Percentiles rank a stretch among this genome's conserved stretches.
These are phyloP conservation scores for Ustilago loliicola DNA, from an alignment of 1,284 basidiomycete genomes.

Conservation along the genomic window DNA sequence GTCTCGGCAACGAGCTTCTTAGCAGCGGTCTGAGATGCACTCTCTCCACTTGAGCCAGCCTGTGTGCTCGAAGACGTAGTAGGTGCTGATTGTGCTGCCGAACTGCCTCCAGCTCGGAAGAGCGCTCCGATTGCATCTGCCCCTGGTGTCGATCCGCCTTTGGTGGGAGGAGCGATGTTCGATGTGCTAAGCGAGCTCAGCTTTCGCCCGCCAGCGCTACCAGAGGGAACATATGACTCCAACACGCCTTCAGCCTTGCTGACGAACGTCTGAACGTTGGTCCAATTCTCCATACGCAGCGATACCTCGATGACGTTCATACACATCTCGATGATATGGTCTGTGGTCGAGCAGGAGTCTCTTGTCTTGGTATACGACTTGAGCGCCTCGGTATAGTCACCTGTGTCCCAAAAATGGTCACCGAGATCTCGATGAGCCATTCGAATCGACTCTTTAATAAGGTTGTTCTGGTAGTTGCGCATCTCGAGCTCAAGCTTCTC, in stretches of 20 bases:
- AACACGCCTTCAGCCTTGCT: slow-evolving; percentile 90
- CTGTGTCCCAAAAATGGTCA: slow-evolving; percentile 78
- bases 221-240: slow-evolving; percentile 74
- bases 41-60: slow-evolving; percentile 24
- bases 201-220: slow-evolving; percentile 72
- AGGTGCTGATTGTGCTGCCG: slow-evolving; percentile 17
- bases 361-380: slow-evolving; percentile 85
- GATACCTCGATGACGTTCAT: slow-evolving; percentile 74
- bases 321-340: slow-evolving; percentile 84
- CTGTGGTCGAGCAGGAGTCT: slow-evolving; percentile 85
- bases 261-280: slow-evolving; percentile 85
- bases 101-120: slow-evolving; percentile 63
- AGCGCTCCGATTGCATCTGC: slow-evolving; percentile 67
- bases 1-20: slow-evolving; percentile 67
- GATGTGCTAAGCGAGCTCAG: slow-evolving; percentile 35
- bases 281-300: slow-evolving; percentile 84
- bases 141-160: slow-evolving; percentile 54
- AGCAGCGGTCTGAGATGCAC: slow-evolving; percentile 28
- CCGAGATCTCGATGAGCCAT: slow-evolving; percentile 89
- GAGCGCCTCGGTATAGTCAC: slow-evolving; percentile 79
- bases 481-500: slow-evolving; percentile 86
- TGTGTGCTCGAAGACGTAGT: slow-evolving; percentile 15
- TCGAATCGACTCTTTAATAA: slow-evolving; percentile 93
- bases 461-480: slow-evolving; percentile 88
- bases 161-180: slow-evolving; percentile 41